These are phyloP conservation scores for Clarireedia hainanense DNA, from an alignment of 2,329 filamentous ascomycete genomes.

Conservation along the genomic window DNA sequence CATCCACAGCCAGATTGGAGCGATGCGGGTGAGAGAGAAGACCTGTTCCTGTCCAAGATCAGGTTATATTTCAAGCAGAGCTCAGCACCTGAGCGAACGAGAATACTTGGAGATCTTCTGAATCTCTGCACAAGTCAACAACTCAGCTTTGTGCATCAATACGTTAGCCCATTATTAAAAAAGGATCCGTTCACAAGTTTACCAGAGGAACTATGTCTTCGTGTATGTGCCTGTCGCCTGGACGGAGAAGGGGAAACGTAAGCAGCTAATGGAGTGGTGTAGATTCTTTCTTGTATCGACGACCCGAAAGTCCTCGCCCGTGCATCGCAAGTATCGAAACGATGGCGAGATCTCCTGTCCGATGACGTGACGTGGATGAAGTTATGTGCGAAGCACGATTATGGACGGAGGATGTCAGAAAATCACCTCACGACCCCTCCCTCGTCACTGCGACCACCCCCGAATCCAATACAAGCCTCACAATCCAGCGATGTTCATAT, in stretches of 20 bases:
- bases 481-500: slow-evolving; percentile 8
- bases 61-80: slow-evolving; percentile 73
- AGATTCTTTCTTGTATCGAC: slow-evolving; percentile 95
- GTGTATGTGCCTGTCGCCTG: slow-evolving; percentile 47
- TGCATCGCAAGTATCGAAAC: slow-evolving; percentile 89
- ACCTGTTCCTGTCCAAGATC: slow-evolving; percentile 72
- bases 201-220: slow-evolving; percentile 85
- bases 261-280: slow-evolving; percentile 12
- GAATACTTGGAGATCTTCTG: slow-evolving; percentile 77
- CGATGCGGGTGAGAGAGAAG: slow-evolving; percentile 70
- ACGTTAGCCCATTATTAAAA: slow-evolving; percentile 87
- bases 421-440: slow-evolving; percentile 18
- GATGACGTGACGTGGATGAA: slow-evolving; percentile 99
- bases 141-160: slow-evolving; percentile 91
- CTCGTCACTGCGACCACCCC: slow-evolving; percentile 21
- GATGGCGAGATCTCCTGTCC: slow-evolving; percentile 87
- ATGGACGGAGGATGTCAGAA: slow-evolving; percentile 50
- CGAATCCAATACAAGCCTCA: slow-evolving; percentile 21
- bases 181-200: slow-evolving; percentile 92
- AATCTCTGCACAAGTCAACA: slow-evolving; percentile 94
- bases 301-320: slow-evolving; percentile 90
- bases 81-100: slow-evolving; percentile 66
- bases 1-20: slow-evolving; percentile 64
- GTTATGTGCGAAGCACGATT: slow-evolving; percentile 92
- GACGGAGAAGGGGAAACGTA: background rate